Conservation (phyloP, 2,329 filamentous ascomycete species). For the Leptosphaerulina australis region DNA sequence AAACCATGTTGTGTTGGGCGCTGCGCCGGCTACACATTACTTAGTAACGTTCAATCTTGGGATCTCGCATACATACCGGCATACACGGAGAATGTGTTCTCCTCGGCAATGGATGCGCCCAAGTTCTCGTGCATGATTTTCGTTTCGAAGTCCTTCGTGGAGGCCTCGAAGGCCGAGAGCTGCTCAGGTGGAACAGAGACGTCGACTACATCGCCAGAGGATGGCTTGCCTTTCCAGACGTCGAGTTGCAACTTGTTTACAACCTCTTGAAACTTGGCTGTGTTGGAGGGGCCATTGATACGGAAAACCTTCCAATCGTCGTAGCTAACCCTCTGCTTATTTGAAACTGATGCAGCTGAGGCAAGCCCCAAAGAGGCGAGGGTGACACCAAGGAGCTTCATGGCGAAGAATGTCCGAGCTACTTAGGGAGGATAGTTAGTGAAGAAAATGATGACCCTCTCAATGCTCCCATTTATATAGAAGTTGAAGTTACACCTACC, state of each 20-base stretch:
- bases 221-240: conserved; percentile 45
- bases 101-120: conserved; percentile 43
- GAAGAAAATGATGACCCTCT: conserved; percentile 9
- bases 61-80: conserved; percentile 29
- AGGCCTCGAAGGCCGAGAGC: conserved; percentile 36
- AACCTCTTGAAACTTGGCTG: conserved; percentile 35
- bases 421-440: conserved; percentile 10
- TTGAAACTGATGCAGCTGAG: conserved; percentile 41
- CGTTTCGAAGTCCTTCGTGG: conserved; percentile 35
- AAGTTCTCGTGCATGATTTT: conserved; percentile 48
- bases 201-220: conserved; percentile 43
- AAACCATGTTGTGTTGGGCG: conserved; percentile 45
- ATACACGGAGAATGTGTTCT: conserved; percentile 40
- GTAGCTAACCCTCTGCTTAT: conserved; percentile 41
- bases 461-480: conserved; percentile 11
- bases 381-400: conserved; percentile 41
- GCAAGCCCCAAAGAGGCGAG: conserved; percentile 42
- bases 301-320: conserved; percentile 47
- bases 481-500: background rate
- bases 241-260: conserved; percentile 41
- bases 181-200: conserved; percentile 44
- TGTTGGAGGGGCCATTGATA: conserved; percentile 40
- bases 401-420: conserved; percentile 16
- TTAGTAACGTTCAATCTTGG: conserved; percentile 24
- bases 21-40: conserved; percentile 29